These are phyloP conservation scores for Chrysanthemum seticuspe DNA, from an alignment of 129 eudicot genomes.

Conservation along the genomic window DNA sequence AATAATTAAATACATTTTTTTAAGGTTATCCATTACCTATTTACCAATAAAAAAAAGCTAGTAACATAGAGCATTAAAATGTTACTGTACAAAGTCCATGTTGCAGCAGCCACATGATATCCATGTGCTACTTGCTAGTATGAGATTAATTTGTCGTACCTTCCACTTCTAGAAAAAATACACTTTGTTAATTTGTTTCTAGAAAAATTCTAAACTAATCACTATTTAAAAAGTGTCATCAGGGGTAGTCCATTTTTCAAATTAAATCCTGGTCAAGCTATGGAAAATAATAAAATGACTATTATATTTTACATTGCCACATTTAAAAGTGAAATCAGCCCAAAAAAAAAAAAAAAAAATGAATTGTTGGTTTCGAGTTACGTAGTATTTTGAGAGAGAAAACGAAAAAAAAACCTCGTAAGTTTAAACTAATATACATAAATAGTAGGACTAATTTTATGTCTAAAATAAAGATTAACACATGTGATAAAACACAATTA, in stretches of 20 bases:
- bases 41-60: neutral
- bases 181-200: neutral
- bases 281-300: no score
- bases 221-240: neutral
- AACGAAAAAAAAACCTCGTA: neutral
- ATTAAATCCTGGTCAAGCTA: no score
- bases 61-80: neutral
- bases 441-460: neutral
- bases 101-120: constrained; percentile 14
- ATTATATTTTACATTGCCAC: no score
- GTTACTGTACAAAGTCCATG: no score
- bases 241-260: no score
- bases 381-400: neutral
- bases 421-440: neutral
- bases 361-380: neutral
- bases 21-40: no score
- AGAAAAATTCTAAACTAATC: neutral
- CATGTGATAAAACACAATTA: no score
- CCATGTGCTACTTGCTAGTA: constrained; percentile 12
- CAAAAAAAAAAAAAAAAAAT: neutral
- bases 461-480: no score
- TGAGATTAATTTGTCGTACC: neutral
- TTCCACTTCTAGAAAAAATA: constrained; percentile 21
- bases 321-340: neutral
- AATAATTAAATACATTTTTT: no score